phyloP scores from a whole-genome alignment of 2,329 filamentous ascomycete species.

The Colletotrichum cereale region DNA sequence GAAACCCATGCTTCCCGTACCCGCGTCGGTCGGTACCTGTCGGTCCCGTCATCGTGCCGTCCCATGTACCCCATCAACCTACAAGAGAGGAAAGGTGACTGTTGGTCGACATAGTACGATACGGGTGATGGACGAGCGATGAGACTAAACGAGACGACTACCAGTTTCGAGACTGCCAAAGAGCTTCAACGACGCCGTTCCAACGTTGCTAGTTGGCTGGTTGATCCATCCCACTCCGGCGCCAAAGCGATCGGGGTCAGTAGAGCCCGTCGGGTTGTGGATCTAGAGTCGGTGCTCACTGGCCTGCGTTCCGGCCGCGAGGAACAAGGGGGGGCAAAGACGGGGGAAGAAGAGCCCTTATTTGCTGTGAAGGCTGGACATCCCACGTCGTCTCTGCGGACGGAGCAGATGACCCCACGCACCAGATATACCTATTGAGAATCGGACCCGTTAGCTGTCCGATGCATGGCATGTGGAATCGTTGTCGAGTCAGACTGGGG shows the following conservation, averaged over 20 bases:
- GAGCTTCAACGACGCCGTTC: not conserved
- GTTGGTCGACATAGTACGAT: no score
- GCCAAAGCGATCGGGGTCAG: not conserved
- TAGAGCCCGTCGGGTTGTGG: not conserved
- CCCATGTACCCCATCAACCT: not conserved
- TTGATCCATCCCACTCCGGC: not conserved
- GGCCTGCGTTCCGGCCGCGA: not conserved
- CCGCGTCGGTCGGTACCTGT: not conserved
- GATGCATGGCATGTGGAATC: not conserved
- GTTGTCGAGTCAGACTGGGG: not conserved
- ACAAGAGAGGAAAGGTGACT: not conserved
- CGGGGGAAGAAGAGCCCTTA: not conserved
- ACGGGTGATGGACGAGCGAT: not conserved
- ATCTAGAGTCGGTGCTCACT: not conserved
- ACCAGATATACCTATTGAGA: not conserved
- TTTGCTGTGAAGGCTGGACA: not conserved
- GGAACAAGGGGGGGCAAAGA: not conserved
- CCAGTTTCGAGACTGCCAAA: not conserved
- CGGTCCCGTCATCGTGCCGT: constrained; percentile 19
- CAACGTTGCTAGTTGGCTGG: not conserved
- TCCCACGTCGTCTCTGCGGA: not conserved
- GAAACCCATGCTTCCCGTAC: not conserved
- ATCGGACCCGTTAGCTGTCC: not conserved
- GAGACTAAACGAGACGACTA: not conserved
- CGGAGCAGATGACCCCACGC: constrained; percentile 4